Evolutionary conservation across 768 basidiomycete genomes (phyloP).

Genomic region (Omphalotus guepiniiformis): DNA sequence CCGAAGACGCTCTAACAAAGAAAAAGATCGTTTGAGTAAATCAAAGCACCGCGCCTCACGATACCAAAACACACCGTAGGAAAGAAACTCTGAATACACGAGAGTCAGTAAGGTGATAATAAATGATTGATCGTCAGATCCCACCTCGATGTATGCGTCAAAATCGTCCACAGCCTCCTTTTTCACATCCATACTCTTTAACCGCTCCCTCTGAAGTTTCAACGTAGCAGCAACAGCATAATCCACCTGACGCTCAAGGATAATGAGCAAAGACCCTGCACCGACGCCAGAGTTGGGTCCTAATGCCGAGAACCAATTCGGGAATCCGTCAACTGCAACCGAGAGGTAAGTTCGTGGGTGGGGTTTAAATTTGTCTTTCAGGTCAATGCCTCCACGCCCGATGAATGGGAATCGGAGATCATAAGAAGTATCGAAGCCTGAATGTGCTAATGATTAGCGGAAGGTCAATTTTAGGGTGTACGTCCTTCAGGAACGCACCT

Average conservation of each 20-base stretch:
- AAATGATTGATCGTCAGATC: conserved; percentile 2
- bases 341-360: conserved; percentile 57
- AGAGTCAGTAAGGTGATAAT: conserved; percentile 1
- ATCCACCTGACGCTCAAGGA: conserved; percentile 54
- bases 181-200: conserved; percentile 61
- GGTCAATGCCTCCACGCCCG: conserved; percentile 46
- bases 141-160: conserved; percentile 54
- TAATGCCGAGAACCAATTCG: conserved; percentile 58
- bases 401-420: conserved; percentile 46
- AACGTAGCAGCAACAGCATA: conserved; percentile 50
- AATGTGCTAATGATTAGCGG: neutral
- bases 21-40: no score
- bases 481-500: no score
- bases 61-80: conserved; percentile 29
- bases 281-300: conserved; percentile 58
- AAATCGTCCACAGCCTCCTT: conserved; percentile 57
- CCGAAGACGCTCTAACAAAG: conserved; percentile 50
- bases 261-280: conserved; percentile 48
- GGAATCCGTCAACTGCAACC: conserved; percentile 58
- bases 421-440: conserved; percentile 52
- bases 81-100: conserved; percentile 38
- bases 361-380: conserved; percentile 51
- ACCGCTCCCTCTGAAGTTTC: conserved; percentile 59
- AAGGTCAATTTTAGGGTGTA: conserved; percentile 1
- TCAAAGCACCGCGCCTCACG: neutral